These are phyloP conservation scores for Colletotrichum cordylinicola DNA, from an alignment of 2,329 filamentous ascomycete species.

Conservation along the genomic window DNA sequence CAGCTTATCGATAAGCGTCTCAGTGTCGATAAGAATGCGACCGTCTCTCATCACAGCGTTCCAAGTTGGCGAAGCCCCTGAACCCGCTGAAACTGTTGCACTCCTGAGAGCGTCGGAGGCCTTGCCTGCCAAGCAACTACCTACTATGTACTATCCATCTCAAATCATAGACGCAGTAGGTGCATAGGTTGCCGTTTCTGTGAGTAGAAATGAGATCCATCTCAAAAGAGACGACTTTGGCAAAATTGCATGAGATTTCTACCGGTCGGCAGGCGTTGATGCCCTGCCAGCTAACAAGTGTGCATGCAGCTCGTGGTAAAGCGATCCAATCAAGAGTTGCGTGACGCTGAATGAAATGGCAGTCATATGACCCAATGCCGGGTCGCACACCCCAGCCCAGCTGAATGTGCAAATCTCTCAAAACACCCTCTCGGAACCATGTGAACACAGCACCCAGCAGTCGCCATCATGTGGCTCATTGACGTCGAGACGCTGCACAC, in stretches of 20 bases:
- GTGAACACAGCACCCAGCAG: not conserved
- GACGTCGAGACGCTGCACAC: not conserved
- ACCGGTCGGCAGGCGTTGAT: not conserved
- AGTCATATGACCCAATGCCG: not conserved
- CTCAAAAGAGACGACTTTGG: not conserved
- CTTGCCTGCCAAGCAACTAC: not conserved
- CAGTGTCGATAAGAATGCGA: not conserved
- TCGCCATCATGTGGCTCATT: not conserved
- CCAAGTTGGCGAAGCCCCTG: not conserved
- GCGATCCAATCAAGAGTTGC: not conserved
- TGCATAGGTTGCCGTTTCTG: not conserved
- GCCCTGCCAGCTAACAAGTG: not conserved
- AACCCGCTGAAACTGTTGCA: not conserved
- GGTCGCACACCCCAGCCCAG: not conserved
- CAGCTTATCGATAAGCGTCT: not conserved
- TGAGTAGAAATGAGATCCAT: rapidly evolving
- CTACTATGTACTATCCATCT: not conserved
- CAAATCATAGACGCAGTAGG: not conserved
- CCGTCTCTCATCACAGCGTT: not conserved
- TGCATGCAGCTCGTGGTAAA: not conserved
- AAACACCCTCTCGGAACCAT: not conserved
- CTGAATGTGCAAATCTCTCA: not conserved
- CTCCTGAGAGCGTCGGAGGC: not conserved
- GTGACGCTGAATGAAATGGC: not conserved
- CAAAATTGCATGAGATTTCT: not conserved